Percentiles rank a stretch among this genome's conserved stretches.
These are phyloP conservation scores for Volvox carteri DNA, from an alignment of 163 green algal genomes.

Conservation along the genomic window DNA sequence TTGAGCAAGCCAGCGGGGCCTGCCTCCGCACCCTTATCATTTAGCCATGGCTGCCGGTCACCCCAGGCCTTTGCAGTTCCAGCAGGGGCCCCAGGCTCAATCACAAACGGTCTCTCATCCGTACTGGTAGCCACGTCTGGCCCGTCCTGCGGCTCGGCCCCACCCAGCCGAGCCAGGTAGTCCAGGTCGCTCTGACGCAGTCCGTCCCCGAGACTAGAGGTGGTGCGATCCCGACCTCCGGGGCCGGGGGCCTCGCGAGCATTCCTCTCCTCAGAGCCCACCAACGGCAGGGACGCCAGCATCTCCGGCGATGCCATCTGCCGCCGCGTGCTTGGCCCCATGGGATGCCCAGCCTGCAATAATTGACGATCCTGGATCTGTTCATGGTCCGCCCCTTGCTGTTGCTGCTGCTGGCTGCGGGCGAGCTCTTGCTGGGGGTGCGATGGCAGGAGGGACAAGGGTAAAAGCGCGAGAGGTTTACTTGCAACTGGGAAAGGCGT, in stretches of 20 bases:
- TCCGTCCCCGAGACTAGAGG: conserved; percentile 2
- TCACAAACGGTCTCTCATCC: not conserved
- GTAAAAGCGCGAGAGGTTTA: not conserved
- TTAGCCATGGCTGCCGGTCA: conserved; percentile 27
- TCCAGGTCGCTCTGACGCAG: conserved; percentile 44
- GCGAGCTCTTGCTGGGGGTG: conserved; percentile 29
- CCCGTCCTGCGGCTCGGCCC: not conserved
- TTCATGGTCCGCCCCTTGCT: not conserved
- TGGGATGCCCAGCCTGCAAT: not conserved
- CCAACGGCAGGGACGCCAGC: conserved; percentile 37
- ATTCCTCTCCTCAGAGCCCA: not conserved
- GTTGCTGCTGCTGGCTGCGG: conserved; percentile 30
- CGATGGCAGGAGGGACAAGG: not conserved
- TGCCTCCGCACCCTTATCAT: not conserved
- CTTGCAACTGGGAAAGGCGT: too few species aligned
- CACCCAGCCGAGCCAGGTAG: conserved; percentile 40
- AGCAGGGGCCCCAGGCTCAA: conserved; percentile 35
- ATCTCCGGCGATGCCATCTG: not conserved
- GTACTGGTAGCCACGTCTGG: not conserved
- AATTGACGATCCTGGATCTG: not conserved
- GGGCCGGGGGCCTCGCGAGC: not conserved
- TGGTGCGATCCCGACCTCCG: not conserved
- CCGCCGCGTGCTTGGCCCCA: not conserved
- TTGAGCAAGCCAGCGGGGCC: conserved; percentile 4
- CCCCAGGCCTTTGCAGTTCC: conserved; percentile 35